Percentiles rank a stretch among this genome's conserved stretches.
phyloP scores from a whole-genome alignment of 106 monocot species.

The Dendrobium nobile region DNA sequence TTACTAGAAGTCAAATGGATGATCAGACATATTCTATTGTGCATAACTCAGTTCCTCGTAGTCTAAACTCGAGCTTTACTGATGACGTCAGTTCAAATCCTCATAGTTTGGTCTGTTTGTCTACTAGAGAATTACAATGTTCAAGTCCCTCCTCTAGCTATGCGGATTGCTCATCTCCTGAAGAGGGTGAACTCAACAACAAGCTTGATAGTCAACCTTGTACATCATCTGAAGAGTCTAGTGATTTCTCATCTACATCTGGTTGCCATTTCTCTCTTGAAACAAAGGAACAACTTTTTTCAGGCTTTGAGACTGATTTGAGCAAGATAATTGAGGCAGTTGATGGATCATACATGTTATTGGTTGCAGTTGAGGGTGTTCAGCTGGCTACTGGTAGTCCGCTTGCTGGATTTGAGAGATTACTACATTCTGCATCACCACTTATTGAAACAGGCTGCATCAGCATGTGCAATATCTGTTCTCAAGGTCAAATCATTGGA shows the following conservation, averaged over 20 bases:
- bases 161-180: constrained; percentile 20
- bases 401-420: constrained; percentile 63
- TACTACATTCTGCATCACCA: constrained; percentile 61
- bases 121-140: neutral
- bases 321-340: constrained; percentile 45
- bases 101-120: neutral
- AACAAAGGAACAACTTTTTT: neutral
- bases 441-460: constrained; percentile 24
- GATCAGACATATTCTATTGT: neutral
- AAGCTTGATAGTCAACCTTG: neutral
- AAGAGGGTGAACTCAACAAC: constrained; percentile 8
- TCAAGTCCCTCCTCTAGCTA: constrained; percentile 9
- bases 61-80: neutral
- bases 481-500: constrained; percentile 8
- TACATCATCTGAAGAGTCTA: constrained; percentile 9
- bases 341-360: constrained; percentile 28
- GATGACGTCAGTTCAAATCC: constrained; percentile 7
- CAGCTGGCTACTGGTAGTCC: constrained; percentile 22
- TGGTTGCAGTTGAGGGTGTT: constrained; percentile 24
- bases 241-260: neutral
- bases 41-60: constrained; percentile 13
- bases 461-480: constrained; percentile 21
- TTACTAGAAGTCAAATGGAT: constrained; percentile 1
- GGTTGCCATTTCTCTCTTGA: neutral
- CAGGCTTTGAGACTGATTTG: constrained; percentile 32